Evolutionary conservation across 2,329 filamentous ascomycete species (phyloP), one percentile per base, ranked within the genome.

Genomic region (Pseudonectria buxi): DNA sequence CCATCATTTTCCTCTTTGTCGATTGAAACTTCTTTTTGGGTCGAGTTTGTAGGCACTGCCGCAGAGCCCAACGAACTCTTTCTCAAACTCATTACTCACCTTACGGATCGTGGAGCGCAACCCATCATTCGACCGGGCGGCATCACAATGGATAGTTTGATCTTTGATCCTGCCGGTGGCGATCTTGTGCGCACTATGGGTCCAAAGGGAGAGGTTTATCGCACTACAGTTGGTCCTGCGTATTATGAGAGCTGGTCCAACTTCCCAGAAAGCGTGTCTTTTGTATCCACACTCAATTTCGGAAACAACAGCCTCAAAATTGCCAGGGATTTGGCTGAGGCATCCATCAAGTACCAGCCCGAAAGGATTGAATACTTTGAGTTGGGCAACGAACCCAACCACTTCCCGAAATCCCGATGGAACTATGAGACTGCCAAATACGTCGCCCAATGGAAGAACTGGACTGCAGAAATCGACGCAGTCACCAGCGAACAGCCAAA

Each of bases 121-220:
- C 43, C 44, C 2, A 25, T 45, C 6, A 35, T 47, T 14, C 40
- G 44, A 2, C 43, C 44, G 6, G 44, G 44, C 4, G 44, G 44
- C 10, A 47, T 47, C 30, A 40, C 44, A 16, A 45, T 45, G 43
- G 44, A 47, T 32, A 45, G 44, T 26, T 35, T 47, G 32, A 25
- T 45, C 6, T 47, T 44, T 4, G 44, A 45, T 11, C 43, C 43
- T 4, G 28, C 36, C 6, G 44, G 40, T 9, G 33, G 24, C 0
- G 43, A 45, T 11, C 28, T 33, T 0, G 44, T 45, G 24, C 40
- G 44, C n/a, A 44, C 43, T n/a, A 45, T 40, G 25, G 44, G 37
- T 6, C 27, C 30, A 7, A 42, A 33, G 3, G 43, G 44, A 3
- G 36, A 38, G 13, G 24, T 38, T n/a, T 38, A 38, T 18, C 31